These are phyloP conservation scores for Ascochyta fabae DNA, from an alignment of 2,329 filamentous ascomycete genomes.

Conservation along the genomic window DNA sequence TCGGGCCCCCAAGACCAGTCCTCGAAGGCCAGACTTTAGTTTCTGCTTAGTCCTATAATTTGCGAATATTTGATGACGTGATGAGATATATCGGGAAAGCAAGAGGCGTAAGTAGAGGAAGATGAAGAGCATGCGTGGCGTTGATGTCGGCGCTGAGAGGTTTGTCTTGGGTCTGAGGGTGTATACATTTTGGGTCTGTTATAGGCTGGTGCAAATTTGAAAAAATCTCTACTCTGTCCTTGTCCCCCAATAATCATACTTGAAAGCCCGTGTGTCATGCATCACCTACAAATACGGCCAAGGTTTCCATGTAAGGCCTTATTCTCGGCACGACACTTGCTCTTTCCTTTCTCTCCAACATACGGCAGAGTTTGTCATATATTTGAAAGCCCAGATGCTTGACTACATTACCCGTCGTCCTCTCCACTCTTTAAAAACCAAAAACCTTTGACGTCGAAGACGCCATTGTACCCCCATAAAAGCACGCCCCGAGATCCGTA, in stretches of 20 bases:
- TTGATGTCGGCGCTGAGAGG: constrained; percentile 1
- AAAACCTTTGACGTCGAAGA: no score
- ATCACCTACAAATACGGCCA: no score
- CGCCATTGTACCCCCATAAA: no score
- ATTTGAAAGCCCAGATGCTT: no score
- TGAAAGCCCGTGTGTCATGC: no score
- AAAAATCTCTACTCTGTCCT: not conserved
- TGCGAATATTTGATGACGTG: constrained; percentile 1
- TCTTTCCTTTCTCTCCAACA: no score
- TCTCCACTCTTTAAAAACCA: no score
- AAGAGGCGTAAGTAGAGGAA: not conserved
- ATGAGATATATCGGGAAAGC: not conserved
- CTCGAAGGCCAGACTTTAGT: constrained; percentile 3
- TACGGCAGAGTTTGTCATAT: no score
- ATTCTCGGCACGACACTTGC: no score
- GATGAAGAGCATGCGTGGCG: constrained; percentile 4
- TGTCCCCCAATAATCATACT: not conserved
- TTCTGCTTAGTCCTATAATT: not conserved
- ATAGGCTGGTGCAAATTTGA: not conserved
- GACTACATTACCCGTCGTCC: no score
- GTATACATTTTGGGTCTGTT: not conserved
- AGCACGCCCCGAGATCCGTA: no score
- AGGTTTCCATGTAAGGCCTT: no score
- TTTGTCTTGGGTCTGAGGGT: not conserved
- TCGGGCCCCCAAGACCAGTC: constrained; percentile 17